Evolutionary conservation across 192 early-diverging fungal species (phyloP).

Genomic region (Backusella tarrabulga): DNA sequence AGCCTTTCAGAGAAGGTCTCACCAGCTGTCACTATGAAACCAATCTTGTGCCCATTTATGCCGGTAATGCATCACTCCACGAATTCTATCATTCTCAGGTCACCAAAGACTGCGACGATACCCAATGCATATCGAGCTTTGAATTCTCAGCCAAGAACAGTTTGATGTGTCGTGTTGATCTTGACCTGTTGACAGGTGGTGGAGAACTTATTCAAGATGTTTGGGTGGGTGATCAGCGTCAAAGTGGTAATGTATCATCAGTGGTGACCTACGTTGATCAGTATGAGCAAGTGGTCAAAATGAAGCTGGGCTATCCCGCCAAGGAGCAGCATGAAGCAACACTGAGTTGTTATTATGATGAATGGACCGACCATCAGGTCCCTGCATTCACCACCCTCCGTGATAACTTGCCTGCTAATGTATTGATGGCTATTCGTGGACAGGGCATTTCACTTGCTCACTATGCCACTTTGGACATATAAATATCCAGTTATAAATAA

Average conservation of each 20-base stretch:
- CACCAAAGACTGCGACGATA: slow-evolving; percentile 9
- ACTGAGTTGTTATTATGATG: slow-evolving; percentile 46
- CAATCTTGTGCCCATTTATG: slow-evolving; percentile 14
- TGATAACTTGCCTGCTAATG: slow-evolving; percentile 32
- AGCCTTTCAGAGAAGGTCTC: background rate
- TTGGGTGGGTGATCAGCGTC: background rate
- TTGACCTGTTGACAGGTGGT: slow-evolving; percentile 2
- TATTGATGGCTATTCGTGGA: slow-evolving; percentile 31
- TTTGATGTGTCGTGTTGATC: slow-evolving; percentile 31
- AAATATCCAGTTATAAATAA: background rate
- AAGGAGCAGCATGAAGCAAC: slow-evolving; percentile 25
- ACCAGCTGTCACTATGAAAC: slow-evolving; percentile 19
- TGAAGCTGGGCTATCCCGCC: slow-evolving; percentile 7
- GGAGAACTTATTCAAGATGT: slow-evolving; percentile 1
- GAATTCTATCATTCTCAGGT: background rate
- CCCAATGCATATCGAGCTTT: slow-evolving; percentile 23
- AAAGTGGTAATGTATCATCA: background rate
- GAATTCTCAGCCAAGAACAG: slow-evolving; percentile 35
- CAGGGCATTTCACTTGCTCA: slow-evolving; percentile 22
- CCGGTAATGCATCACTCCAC: background rate
- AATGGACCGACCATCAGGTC: slow-evolving; percentile 42
- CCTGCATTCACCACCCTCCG: slow-evolving; percentile 45
- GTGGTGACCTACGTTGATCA: background rate
- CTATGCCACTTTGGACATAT: background rate
- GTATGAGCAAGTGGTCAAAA: background rate